These are phyloP conservation scores for Plenodomus biglobosus DNA, from an alignment of 2,329 filamentous ascomycete species.

Conservation along the genomic window DNA sequence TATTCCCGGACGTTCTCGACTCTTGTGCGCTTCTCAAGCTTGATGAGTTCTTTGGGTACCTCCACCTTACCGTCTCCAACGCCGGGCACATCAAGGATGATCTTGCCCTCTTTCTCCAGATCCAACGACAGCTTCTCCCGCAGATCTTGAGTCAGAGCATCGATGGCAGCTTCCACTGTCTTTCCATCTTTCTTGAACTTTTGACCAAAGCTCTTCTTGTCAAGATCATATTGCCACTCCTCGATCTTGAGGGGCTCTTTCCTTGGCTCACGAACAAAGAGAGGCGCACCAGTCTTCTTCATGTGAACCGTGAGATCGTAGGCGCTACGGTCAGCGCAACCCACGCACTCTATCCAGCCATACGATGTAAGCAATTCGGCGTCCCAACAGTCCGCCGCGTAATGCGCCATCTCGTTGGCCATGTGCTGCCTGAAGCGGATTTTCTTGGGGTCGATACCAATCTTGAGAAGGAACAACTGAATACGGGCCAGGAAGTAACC, in stretches of 20 bases:
- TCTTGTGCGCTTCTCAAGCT: conserved; percentile 80
- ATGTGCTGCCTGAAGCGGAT: conserved; percentile 97
- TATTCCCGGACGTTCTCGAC: conserved; percentile 85
- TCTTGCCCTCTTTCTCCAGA: conserved; percentile 71
- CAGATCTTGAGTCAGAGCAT: conserved; percentile 75
- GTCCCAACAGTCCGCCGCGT: conserved; percentile 97
- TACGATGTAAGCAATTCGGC: conserved; percentile 88
- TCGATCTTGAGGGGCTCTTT: conserved; percentile 77
- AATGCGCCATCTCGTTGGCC: conserved; percentile 88
- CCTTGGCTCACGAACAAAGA: conserved; percentile 81
- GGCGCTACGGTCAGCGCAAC: conserved; percentile 91
- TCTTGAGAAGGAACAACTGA: conserved; percentile 82
- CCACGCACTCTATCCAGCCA: conserved; percentile 98
- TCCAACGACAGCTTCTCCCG: conserved; percentile 77
- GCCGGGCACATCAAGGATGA: conserved; percentile 71
- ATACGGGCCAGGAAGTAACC: conserved; percentile 97
- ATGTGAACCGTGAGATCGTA: conserved; percentile 92
- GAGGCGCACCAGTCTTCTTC: conserved; percentile 84
- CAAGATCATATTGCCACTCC: conserved; percentile 83
- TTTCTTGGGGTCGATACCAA: conserved; percentile 85
- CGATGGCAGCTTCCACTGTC: conserved; percentile 76
- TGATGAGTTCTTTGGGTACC: conserved; percentile 75
- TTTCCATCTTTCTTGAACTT: conserved; percentile 90
- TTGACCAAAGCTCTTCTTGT: conserved; percentile 96
- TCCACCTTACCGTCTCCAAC: conserved; percentile 73